Base-by-base conservation (phyloP, 257 asterid species). In the Ehretia macrophylla region DNA sequence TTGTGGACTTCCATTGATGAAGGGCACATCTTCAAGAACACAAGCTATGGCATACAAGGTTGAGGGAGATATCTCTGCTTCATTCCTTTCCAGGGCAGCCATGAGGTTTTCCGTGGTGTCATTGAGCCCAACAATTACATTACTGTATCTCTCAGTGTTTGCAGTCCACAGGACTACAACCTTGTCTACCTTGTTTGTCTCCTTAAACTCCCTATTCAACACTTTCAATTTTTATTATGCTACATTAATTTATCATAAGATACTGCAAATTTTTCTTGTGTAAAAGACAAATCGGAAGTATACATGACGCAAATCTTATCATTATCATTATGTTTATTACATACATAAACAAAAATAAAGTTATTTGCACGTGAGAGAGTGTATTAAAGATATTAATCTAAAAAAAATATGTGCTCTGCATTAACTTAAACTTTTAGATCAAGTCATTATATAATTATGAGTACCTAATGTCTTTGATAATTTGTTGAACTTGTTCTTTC, bases 121-220 rank as follows among this genome's bases (percentile, higher is more conserved):
- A 22, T 93, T 93, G 52, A 93, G 80, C 35, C 99, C 99, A 14
- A 80, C 92, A 40, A 86, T 72, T 50, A 93, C 94, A 63, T 79
- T 83, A 19, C 97, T 93, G 65, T 93, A 93, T 71, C 99, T 77
- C 73, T 93, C 99, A 0, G 99, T 93, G 82, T 93, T 93, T 46
- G 95, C 99, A n/a, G 99, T 93, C 99, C 99, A 93, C 58, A 93
- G 52, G 4, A 93, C 97, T 56, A 93, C 99, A 1, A 93, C 72
- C 72, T 64, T 93, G 56, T 93, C 97, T 49, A 89, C 90, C 63
- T 88, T 84, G 61, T 68, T 93, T 65, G 80, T 68, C 81, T 85
- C 90, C 90, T 93, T 93, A 54, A 92, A 93, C 70, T 93, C 99
- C 87, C 96, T 92, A 61, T 21, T 6, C 14, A n/a, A n/a, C n/a